phyloP scores from a whole-genome alignment of 257 asterid species.

The Agastache rugosa region DNA sequence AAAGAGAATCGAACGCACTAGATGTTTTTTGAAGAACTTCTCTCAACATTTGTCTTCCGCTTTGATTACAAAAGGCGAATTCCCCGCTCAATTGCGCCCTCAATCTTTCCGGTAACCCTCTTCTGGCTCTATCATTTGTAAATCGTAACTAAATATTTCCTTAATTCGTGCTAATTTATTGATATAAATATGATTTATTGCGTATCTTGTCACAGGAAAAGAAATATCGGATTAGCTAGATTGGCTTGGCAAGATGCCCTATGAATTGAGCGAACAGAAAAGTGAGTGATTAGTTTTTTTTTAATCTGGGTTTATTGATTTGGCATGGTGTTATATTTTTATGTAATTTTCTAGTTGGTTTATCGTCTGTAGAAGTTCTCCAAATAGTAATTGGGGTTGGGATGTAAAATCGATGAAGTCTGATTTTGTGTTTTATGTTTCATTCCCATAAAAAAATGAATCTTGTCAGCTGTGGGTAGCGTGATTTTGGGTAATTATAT shows the following conservation, averaged over 20 bases:
- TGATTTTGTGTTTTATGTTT: not conserved
- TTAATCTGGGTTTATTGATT: not conserved
- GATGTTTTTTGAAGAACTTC: no score
- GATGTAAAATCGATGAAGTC: not conserved
- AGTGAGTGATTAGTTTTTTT: conserved; percentile 43
- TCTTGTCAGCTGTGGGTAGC: not conserved
- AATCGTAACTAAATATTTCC: no score
- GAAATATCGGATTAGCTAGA: not conserved
- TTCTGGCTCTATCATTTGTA: not conserved
- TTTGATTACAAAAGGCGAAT: not conserved
- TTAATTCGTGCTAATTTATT: not conserved
- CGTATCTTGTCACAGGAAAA: conserved; percentile 5
- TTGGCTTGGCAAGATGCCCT: conserved; percentile 53
- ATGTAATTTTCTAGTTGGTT: not conserved
- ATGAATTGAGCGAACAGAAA: conserved; percentile 66
- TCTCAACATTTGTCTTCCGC: no score
- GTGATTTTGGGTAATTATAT: not conserved
- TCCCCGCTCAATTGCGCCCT: not conserved
- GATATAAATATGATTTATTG: not conserved
- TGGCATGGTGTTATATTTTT: not conserved
- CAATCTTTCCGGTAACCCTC: not conserved
- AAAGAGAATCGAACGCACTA: no score
- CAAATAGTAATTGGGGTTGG: not conserved
- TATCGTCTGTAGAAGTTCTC: not conserved
- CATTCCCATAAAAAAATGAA: not conserved